Percentiles rank a stretch among this genome's conserved stretches.
Conservation (phyloP, 1,284 basidiomycete genomes). For the Ceratobasidium sp. region DNA sequence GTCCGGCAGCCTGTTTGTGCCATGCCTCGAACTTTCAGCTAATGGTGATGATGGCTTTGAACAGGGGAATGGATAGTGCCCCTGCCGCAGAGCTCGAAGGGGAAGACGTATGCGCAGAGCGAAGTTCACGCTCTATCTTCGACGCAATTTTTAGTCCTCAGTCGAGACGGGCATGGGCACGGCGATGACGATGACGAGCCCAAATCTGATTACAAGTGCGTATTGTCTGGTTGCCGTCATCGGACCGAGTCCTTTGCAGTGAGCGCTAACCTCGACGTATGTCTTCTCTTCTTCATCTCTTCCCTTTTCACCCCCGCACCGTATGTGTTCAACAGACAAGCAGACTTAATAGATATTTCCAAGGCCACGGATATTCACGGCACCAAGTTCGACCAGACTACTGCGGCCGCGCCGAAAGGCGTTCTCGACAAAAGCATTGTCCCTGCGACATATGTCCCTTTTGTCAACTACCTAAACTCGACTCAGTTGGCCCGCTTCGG, state of each 20-base stretch:
- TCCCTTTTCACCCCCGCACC: slow-evolving; percentile 8
- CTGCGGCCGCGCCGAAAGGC: slow-evolving; percentile 65
- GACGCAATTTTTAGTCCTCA: slow-evolving; percentile 66
- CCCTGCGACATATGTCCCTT: slow-evolving; percentile 66
- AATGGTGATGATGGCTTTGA: background rate
- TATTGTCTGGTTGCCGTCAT: slow-evolving; percentile 23
- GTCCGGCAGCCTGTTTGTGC: slow-evolving; percentile 54
- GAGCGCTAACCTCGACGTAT: slow-evolving; percentile 8
- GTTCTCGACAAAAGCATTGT: slow-evolving; percentile 62
- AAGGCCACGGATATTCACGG: slow-evolving; percentile 71
- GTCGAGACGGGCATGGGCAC: slow-evolving; percentile 70
- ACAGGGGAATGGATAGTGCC: slow-evolving; percentile 71
- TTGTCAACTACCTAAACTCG: slow-evolving; percentile 65
- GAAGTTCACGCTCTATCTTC: slow-evolving; percentile 68
- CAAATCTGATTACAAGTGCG: slow-evolving; percentile 68
- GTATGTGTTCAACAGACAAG: slow-evolving; percentile 56
- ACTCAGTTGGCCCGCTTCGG: slow-evolving; percentile 69
- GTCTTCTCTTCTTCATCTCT: slow-evolving; percentile 4
- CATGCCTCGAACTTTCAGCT: background rate
- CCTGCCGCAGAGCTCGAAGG: slow-evolving; percentile 64
- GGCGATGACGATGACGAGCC: slow-evolving; percentile 64
- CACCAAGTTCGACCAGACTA: slow-evolving; percentile 64
- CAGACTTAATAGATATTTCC: slow-evolving; percentile 68
- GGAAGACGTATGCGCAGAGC: slow-evolving; percentile 64
- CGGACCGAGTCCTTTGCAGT: background rate